Conservation (phyloP, 116 monocot genomes). For the Phalaenopsis hybrid region DNA sequence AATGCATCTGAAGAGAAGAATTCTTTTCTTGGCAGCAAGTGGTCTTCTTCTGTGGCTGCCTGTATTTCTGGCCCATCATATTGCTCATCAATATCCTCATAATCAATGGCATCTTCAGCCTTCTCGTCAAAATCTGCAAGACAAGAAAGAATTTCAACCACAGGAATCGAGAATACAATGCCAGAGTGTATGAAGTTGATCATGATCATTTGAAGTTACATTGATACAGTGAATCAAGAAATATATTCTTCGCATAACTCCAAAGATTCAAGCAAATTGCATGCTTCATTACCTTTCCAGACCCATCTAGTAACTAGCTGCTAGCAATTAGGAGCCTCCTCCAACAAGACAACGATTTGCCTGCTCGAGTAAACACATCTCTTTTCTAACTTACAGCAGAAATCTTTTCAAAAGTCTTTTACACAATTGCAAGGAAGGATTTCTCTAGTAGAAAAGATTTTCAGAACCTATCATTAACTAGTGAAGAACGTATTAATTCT, state of each 20-base stretch:
- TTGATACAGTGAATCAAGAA: not conserved
- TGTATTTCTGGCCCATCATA: slow-evolving; percentile 94
- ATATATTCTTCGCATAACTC: not conserved
- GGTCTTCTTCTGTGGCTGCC: slow-evolving; percentile 38
- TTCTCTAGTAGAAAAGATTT: not conserved
- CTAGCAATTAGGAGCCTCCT: not conserved
- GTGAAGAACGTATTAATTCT: not conserved
- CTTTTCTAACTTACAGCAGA: no score
- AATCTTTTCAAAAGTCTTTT: not conserved
- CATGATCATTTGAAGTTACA: not conserved
- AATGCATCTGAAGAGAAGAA: slow-evolving; percentile 49
- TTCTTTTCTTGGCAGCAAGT: slow-evolving; percentile 62
- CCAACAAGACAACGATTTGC: no score
- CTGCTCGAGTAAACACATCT: no score
- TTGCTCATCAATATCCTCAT: slow-evolving; percentile 95
- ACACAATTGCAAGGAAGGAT: not conserved
- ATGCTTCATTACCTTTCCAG: not conserved
- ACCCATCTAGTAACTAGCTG: not conserved
- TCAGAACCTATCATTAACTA: not conserved
- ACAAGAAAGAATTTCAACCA: not conserved
- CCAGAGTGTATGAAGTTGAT: not conserved
- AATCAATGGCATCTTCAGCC: slow-evolving; percentile 94
- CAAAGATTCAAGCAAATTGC: not conserved
- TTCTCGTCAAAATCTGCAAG: slow-evolving; percentile 85
- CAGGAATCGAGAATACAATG: not conserved